Evolutionary conservation across 305 asterid species (phyloP).

Genomic region (Ruellia speciosa): DNA sequence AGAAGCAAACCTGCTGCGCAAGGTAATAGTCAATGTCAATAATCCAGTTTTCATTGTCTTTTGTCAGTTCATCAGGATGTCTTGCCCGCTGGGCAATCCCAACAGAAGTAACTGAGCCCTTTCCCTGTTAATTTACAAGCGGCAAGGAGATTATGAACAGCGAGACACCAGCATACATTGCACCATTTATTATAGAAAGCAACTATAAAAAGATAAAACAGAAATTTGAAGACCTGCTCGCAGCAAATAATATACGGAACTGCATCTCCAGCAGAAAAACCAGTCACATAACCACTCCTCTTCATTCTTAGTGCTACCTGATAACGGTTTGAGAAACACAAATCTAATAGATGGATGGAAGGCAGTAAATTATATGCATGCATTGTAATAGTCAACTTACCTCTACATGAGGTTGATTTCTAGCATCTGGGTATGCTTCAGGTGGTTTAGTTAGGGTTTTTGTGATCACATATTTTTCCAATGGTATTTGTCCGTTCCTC

Average conservation of each 20-base stretch:
- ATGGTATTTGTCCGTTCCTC: conserved; percentile 80
- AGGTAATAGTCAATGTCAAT: conserved; percentile 93
- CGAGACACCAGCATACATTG: conserved; percentile 9
- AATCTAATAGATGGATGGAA: conserved; percentile 15
- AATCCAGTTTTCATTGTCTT: conserved; percentile 68
- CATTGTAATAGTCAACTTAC: conserved; percentile 36
- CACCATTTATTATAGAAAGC: conserved; percentile 6
- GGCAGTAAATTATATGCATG: conserved; percentile 6
- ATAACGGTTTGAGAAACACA: conserved; percentile 16
- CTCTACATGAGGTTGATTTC: conserved; percentile 95
- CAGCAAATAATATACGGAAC: conserved; percentile 89
- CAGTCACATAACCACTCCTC: conserved; percentile 75
- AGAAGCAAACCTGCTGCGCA: conserved; percentile 74
- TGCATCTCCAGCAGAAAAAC: conserved; percentile 94
- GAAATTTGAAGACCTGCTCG: conserved; percentile 55
- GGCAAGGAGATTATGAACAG: conserved; percentile 16
- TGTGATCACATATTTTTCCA: conserved; percentile 84
- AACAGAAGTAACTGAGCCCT: conserved; percentile 45
- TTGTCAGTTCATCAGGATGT: conserved; percentile 92
- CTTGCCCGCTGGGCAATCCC: conserved; percentile 99
- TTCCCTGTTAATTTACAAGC: conserved; percentile 44
- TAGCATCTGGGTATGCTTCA: conserved; percentile 93
- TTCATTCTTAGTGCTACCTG: conserved; percentile 92
- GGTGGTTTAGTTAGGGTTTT: conserved; percentile 91
- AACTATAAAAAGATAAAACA: conserved; percentile 5